These are phyloP conservation scores for Gamsiella multidivaricata DNA, from an alignment of 192 early-diverging fungal species.

Conservation along the genomic window DNA sequence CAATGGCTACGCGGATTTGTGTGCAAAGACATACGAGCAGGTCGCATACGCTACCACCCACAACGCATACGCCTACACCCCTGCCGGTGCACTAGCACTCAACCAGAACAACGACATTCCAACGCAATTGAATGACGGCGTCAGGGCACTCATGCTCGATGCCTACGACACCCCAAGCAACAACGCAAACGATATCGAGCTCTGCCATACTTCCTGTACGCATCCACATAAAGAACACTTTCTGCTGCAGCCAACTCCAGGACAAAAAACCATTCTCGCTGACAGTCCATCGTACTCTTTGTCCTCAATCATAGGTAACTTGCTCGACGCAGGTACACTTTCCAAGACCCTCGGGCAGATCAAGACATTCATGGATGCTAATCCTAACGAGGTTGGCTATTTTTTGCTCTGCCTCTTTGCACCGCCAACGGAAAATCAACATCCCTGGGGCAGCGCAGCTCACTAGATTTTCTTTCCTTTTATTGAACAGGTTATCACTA, in stretches of 20 bases:
- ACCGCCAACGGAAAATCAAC: background rate
- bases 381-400: conserved; percentile 66
- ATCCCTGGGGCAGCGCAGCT: background rate
- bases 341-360: conserved; percentile 66
- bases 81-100: conserved; percentile 65
- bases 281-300: background rate
- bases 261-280: background rate
- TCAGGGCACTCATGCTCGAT: conserved; percentile 81
- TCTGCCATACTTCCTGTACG: conserved; percentile 77
- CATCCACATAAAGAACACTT: background rate
- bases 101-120: conserved; percentile 75
- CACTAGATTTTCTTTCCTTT: background rate
- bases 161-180: conserved; percentile 44
- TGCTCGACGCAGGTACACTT: conserved; percentile 71
- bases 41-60: conserved; percentile 79
- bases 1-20: conserved; percentile 77
- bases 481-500: conserved; percentile 67
- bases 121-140: conserved; percentile 76
- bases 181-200: conserved; percentile 52
- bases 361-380: conserved; percentile 67
- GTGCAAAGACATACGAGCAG: conserved; percentile 67
- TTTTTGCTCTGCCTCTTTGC: background rate
- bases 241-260: background rate
- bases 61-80: conserved; percentile 72
- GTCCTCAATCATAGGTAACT: conserved; percentile 14